These are phyloP conservation scores for Colletotrichum camelliae DNA, from an alignment of 2,329 filamentous ascomycete genomes.

Conservation along the genomic window DNA sequence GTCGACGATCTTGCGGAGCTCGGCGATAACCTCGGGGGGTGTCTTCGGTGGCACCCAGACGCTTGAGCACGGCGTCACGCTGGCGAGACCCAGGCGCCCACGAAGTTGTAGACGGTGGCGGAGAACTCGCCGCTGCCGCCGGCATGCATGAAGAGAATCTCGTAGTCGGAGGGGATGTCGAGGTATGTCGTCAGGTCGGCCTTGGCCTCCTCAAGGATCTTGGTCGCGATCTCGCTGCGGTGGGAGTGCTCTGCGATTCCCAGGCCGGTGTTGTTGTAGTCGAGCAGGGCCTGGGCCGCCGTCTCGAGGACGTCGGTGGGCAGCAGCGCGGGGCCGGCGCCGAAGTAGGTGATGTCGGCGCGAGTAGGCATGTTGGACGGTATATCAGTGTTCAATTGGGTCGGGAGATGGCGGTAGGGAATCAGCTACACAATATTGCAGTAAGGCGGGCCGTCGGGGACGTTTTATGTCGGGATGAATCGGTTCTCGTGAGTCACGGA, in stretches of 20 bases:
- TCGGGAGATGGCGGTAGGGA: background rate
- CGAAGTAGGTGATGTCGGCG: constrained; percentile 83
- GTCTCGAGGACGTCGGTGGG: constrained; percentile 81
- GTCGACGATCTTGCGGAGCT: constrained; percentile 68
- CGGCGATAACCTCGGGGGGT: constrained; percentile 59
- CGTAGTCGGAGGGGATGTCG: constrained; percentile 85
- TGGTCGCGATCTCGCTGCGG: constrained; percentile 77
- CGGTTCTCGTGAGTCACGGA: constrained; percentile 15
- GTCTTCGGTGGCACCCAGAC: constrained; percentile 51
- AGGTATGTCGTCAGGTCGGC: constrained; percentile 75
- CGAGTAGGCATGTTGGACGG: constrained; percentile 67
- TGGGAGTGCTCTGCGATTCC: constrained; percentile 91
- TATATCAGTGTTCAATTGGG: background rate
- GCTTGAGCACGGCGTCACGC: constrained; percentile 61
- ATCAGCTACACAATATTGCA: background rate
- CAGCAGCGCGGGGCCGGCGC: constrained; percentile 86
- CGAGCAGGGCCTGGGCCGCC: constrained; percentile 78
- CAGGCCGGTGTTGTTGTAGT: constrained; percentile 82
- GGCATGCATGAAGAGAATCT: constrained; percentile 86
- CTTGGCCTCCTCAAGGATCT: constrained; percentile 82
- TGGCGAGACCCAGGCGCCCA: constrained; percentile 80
- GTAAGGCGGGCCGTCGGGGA: background rate
- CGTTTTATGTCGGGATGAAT: background rate
- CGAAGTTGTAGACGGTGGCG: constrained; percentile 82
- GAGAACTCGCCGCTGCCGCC: constrained; percentile 89